phyloP scores from a whole-genome alignment of 208 protist genomes.

The Trypanosoma avium region DNA sequence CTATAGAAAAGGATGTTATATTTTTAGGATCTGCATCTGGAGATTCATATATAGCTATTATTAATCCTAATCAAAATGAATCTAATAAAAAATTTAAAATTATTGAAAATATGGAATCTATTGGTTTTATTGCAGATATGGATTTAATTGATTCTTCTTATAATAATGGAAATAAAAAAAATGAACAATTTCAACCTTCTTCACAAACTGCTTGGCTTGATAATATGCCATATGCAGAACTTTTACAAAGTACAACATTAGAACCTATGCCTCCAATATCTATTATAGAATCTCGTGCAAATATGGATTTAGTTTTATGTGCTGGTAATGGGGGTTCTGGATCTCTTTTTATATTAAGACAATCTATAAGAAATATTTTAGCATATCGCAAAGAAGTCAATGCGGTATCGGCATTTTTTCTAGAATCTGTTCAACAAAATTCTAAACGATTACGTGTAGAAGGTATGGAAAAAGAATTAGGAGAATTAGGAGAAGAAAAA shows the following conservation, averaged over 20 bases:
- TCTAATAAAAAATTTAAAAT: conserved; percentile 22
- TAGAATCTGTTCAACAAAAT: conserved; percentile 23
- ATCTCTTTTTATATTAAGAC: conserved; percentile 58
- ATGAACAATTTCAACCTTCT: no score
- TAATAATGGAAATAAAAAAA: background rate
- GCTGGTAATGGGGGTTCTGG: conserved; percentile 49
- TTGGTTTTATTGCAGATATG: conserved; percentile 50
- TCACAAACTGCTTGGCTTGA: conserved; percentile 33
- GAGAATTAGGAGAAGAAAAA: conserved; percentile 30
- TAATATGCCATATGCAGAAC: conserved; percentile 68
- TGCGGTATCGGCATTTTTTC: conserved; percentile 74
- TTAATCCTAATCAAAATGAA: conserved; percentile 22
- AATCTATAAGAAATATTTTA: conserved; percentile 63
- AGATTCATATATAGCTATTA: conserved; percentile 53
- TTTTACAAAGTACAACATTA: conserved; percentile 57
- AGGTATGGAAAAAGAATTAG: no score
- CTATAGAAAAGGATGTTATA: conserved; percentile 20
- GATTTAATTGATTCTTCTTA: conserved; percentile 58
- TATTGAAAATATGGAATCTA: conserved; percentile 46
- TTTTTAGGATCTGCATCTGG: conserved; percentile 65
- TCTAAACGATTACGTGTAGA: conserved; percentile 7
- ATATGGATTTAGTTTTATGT: conserved; percentile 73
- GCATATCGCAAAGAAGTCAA: conserved; percentile 64
- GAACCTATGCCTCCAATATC: conserved; percentile 50
- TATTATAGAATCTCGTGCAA: conserved; percentile 26